phyloP scores from a whole-genome alignment of 768 basidiomycete species.

The Suillus brevipes region DNA sequence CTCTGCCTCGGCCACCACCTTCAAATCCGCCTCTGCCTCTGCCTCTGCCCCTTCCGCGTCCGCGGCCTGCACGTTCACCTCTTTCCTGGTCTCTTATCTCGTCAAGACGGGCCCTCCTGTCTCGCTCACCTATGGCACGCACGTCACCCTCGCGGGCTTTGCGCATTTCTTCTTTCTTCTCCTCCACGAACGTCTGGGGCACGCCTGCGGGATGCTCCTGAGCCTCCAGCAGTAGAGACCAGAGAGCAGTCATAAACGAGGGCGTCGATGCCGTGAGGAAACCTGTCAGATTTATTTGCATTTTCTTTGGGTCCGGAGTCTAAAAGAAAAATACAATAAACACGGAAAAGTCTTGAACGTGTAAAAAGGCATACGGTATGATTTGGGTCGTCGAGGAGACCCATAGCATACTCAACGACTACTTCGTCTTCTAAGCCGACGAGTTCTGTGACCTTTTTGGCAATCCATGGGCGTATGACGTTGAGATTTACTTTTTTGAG shows the following conservation, averaged over 20 bases:
- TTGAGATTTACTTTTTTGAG: conserved; percentile 92
- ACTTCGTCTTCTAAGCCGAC: conserved; percentile 97
- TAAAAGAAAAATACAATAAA: conserved; percentile 28
- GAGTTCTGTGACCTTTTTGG: conserved; percentile 87
- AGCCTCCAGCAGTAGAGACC: conserved; percentile 92
- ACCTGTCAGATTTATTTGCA: conserved; percentile 93
- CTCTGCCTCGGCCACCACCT: conserved; percentile 50
- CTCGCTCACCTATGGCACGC: conserved; percentile 67
- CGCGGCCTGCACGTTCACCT: conserved; percentile 44
- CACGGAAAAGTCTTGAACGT: neutral
- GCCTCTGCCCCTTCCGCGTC: conserved; percentile 61
- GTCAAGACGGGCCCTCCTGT: conserved; percentile 66
- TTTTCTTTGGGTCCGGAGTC: conserved; percentile 91
- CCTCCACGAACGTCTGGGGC: conserved; percentile 85
- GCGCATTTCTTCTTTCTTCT: conserved; percentile 92
- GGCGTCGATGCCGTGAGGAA: conserved; percentile 89
- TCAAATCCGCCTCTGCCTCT: conserved; percentile 51
- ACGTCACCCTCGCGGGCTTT: conserved; percentile 61
- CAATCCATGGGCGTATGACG: conserved; percentile 94
- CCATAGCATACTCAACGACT: conserved; percentile 95
- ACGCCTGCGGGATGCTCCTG: conserved; percentile 88
- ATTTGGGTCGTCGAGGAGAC: conserved; percentile 82
- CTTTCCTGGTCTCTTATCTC: conserved; percentile 67
- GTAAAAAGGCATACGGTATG: conserved; percentile 61
- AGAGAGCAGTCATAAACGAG: conserved; percentile 83